phyloP scores from a whole-genome alignment of 164 flowering plant genomes.

The Santalum album region DNA sequence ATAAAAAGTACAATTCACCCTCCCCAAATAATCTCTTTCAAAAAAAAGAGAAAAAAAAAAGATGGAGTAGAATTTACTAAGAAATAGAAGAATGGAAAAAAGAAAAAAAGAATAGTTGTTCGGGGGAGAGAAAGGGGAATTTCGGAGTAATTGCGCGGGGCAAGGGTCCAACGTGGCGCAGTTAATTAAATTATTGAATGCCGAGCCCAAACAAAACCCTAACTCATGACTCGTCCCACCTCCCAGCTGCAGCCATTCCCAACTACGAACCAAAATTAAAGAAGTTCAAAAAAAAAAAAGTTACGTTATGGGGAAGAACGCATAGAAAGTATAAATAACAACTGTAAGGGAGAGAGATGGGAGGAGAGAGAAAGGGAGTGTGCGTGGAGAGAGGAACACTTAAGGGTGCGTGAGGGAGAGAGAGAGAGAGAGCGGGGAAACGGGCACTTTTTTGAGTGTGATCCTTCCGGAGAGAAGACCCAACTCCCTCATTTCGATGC shows the following conservation, averaged over 20 bases:
- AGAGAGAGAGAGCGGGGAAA: background rate
- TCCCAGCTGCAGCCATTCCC: background rate
- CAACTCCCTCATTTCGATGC: conserved; percentile 37
- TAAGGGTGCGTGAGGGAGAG: background rate
- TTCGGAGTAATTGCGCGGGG: background rate
- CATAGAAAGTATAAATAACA: background rate
- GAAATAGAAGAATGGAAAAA: background rate
- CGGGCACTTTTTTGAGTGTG: background rate
- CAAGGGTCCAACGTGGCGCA: background rate
- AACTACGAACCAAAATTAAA: background rate
- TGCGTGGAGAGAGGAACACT: background rate
- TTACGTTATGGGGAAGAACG: background rate
- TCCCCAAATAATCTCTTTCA: no score
- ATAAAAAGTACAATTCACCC: no score
- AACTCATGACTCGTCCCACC: background rate
- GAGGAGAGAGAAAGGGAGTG: background rate
- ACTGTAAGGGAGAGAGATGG: background rate
- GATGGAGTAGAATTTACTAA: no score
- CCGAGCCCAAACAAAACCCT: background rate
- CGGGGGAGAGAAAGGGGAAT: background rate
- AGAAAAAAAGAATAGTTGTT: background rate
- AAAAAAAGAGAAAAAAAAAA: no score
- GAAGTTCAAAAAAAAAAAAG: background rate
- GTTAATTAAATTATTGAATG: no score
- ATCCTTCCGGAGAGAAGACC: background rate